Evolutionary conservation across 2,329 filamentous ascomycete species (phyloP).

Genomic region (Cercospora zeae-maydis): DNA sequence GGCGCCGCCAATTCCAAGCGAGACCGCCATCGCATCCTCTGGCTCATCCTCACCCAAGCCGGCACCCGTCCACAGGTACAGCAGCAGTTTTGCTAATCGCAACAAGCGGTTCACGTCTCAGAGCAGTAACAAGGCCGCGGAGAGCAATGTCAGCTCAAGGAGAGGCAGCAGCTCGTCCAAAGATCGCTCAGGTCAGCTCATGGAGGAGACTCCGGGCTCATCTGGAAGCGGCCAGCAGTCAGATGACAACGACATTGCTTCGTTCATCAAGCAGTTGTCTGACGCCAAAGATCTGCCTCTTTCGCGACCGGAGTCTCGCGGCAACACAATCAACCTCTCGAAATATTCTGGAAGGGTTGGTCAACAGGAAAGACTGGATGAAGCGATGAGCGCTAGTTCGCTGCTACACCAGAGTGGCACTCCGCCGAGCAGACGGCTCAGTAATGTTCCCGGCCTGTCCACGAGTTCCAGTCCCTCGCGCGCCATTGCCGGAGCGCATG

Average conservation of each 20-base stretch:
- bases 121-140: conserved; percentile 61
- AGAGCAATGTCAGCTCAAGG: conserved; percentile 77
- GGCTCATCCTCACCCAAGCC: conserved; percentile 75
- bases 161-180: conserved; percentile 67
- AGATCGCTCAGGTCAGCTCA: conserved; percentile 26
- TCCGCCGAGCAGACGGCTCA: conserved; percentile 70
- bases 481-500: conserved; percentile 71
- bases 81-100: conserved; percentile 89
- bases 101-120: conserved; percentile 71
- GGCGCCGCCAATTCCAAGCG: conserved; percentile 60
- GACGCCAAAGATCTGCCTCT: conserved; percentile 75
- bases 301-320: conserved; percentile 54
- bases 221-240: conserved; percentile 60
- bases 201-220: conserved; percentile 66
- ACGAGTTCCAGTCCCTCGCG: conserved; percentile 80
- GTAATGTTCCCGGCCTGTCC: conserved; percentile 64
- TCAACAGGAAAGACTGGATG: conserved; percentile 77
- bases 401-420: conserved; percentile 78
- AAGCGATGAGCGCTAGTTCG: conserved; percentile 88
- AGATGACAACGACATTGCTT: conserved; percentile 89
- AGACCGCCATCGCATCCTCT: conserved; percentile 61
- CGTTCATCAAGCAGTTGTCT: conserved; percentile 86
- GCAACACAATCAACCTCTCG: conserved; percentile 50
- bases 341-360: conserved; percentile 83
- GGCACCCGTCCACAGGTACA: conserved; percentile 74